Evolutionary conservation across 352 stramenopile genomes (phyloP).

Genomic region (Pythium brachiatum): DNA sequence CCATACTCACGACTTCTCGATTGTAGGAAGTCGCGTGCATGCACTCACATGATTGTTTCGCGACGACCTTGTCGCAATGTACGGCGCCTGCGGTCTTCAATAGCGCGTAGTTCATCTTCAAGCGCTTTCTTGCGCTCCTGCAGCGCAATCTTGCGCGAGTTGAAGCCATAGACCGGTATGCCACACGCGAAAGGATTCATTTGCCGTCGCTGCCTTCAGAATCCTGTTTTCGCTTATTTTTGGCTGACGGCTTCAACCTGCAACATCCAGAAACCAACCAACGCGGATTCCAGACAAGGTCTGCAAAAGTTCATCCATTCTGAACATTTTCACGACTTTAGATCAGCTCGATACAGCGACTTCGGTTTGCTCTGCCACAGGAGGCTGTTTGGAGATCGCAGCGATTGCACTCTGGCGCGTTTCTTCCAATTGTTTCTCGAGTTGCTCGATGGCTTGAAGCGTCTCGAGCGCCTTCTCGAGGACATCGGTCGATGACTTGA

Average conservation of each 20-base stretch:
- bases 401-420: background rate
- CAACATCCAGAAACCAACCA: background rate
- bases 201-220: background rate
- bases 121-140: conserved; percentile 25
- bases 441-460: conserved; percentile 45
- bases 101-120: conserved; percentile 10
- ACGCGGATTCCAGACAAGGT: conserved; percentile 20
- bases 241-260: background rate
- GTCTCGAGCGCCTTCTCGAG: conserved; percentile 59
- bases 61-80: background rate
- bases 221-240: background rate
- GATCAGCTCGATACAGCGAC: conserved; percentile 19
- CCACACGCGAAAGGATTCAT: conserved; percentile 9
- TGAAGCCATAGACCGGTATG: background rate
- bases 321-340: background rate
- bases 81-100: conserved; percentile 16
- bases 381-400: background rate
- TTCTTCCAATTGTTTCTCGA: conserved; percentile 18
- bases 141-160: background rate
- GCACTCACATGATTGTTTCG: conserved; percentile 11
- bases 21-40: no score
- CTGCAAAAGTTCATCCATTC: background rate
- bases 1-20: no score
- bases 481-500: conserved; percentile 50
- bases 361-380: conserved; percentile 2